A percentile compares a stretch with the other conserved stretches of the same genome.
Conservation (phyloP, 2,329 filamentous ascomycete genomes). For the Leptographium galeiforme region DNA sequence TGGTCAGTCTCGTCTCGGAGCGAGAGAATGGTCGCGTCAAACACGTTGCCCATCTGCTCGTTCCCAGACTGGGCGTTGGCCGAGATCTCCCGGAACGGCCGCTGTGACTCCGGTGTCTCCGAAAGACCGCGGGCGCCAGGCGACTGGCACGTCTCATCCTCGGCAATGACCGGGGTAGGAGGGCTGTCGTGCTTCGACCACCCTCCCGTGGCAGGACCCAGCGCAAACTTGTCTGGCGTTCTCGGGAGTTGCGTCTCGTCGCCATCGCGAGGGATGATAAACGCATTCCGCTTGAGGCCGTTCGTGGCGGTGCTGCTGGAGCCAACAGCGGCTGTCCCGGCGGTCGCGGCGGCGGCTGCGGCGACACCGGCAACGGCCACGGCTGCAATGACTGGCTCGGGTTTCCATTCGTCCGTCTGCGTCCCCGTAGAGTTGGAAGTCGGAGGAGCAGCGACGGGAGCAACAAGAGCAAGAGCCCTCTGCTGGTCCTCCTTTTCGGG, state of each 20-base stretch:
- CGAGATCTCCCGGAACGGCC: conserved; percentile 50
- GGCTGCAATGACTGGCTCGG: not conserved
- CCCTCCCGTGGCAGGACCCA: conserved; percentile 29
- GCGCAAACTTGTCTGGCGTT: conserved; percentile 26
- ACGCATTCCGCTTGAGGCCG: conserved; percentile 40
- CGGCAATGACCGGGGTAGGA: conserved; percentile 39
- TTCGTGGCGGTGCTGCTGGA: conserved; percentile 24
- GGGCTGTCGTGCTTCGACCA: conserved; percentile 28
- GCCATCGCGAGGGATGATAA: conserved; percentile 39
- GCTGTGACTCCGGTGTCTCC: conserved; percentile 40
- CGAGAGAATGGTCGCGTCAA: not conserved
- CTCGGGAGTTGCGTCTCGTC: conserved; percentile 17
- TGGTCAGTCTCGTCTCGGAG: not conserved
- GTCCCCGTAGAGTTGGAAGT: conserved; percentile 10
- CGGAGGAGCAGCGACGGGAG: not conserved
- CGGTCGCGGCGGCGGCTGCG: not conserved
- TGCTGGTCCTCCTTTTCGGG: not conserved
- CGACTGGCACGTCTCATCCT: conserved; percentile 50
- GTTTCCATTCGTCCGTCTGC: conserved; percentile 11
- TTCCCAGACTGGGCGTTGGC: conserved; percentile 26
- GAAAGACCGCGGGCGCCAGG: conserved; percentile 24
- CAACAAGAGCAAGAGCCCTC: not conserved
- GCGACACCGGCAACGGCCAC: conserved; percentile 1
- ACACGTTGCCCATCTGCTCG: not conserved
- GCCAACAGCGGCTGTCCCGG: conserved; percentile 18